These are phyloP conservation scores for Cytidiella melzeri DNA, from an alignment of 768 basidiomycete genomes.

Conservation along the genomic window DNA sequence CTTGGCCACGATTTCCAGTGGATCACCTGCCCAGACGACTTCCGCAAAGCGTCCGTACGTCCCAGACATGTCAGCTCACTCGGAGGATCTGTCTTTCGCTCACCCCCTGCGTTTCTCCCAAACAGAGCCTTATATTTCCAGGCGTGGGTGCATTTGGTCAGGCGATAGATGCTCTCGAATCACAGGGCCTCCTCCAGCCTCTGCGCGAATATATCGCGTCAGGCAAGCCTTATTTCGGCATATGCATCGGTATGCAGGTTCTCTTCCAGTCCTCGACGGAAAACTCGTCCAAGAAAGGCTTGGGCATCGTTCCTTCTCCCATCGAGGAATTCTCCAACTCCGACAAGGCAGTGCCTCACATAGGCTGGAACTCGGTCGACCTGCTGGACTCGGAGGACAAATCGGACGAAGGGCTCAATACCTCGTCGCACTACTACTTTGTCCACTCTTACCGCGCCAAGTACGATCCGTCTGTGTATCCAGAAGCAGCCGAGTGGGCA, in stretches of 20 bases:
- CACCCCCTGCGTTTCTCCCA: conserved; percentile 8
- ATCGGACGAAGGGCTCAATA: conserved; percentile 41
- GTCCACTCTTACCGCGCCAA: conserved; percentile 92
- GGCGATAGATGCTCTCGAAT: conserved; percentile 70
- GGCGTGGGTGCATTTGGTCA: conserved; percentile 93
- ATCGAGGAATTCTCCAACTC: conserved; percentile 65
- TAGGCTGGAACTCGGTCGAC: conserved; percentile 90
- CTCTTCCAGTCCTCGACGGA: conserved; percentile 87
- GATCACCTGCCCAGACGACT: conserved; percentile 78
- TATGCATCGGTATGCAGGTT: conserved; percentile 98
- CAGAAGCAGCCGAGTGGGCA: conserved; percentile 65
- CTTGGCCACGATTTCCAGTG: conserved; percentile 87
- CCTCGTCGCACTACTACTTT: conserved; percentile 83
- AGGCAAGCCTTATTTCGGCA: conserved; percentile 92
- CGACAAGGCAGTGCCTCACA: conserved; percentile 92
- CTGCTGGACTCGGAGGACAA: conserved; percentile 39
- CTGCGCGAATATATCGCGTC: conserved; percentile 77
- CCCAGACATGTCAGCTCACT: conserved; percentile 2
- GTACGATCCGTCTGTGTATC: conserved; percentile 52
- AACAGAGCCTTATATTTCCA: conserved; percentile 90
- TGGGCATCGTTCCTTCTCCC: conserved; percentile 78
- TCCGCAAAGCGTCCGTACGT: conserved; percentile 85
- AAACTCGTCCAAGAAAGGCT: conserved; percentile 58
- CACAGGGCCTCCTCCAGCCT: conserved; percentile 73
- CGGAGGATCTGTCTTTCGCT: conserved; percentile 8